A percentile compares a stretch with the other conserved stretches of the same genome.
phyloP scores from a whole-genome alignment of 371 early-diverging fungal species.

The Basidiobolus meristosporus region DNA sequence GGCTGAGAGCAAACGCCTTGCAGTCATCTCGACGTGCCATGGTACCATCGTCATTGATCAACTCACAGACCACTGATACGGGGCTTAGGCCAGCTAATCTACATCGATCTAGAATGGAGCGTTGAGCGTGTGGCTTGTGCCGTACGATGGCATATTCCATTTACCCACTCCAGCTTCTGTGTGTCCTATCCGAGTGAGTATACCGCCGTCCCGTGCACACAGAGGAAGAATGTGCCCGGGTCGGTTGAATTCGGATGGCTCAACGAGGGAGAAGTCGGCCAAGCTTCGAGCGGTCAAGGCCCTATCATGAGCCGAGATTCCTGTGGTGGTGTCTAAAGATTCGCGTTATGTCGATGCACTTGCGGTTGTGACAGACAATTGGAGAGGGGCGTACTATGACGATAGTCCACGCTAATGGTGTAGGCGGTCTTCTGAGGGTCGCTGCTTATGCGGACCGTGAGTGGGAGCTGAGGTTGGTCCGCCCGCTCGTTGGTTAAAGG shows the following conservation, averaged over 20 bases:
- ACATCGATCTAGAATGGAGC: slow-evolving; percentile 39
- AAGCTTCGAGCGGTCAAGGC: slow-evolving; percentile 58
- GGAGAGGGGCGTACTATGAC: slow-evolving; percentile 20
- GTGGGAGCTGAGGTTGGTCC: slow-evolving; percentile 63
- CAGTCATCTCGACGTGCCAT: slow-evolving; percentile 92
- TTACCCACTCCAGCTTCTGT: slow-evolving; percentile 73
- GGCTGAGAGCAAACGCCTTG: slow-evolving; percentile 55
- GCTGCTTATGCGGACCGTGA: slow-evolving; percentile 83
- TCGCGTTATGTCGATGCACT: no score
- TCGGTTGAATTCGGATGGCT: slow-evolving; percentile 56
- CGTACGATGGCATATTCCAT: background rate
- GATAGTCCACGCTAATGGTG: slow-evolving; percentile 75
- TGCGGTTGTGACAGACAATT: no score
- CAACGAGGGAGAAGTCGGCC: slow-evolving; percentile 38
- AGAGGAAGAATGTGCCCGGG: slow-evolving; percentile 93
- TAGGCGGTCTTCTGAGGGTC: slow-evolving; percentile 85
- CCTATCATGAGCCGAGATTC: slow-evolving; percentile 86
- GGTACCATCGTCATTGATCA: slow-evolving; percentile 79
- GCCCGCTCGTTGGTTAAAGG: slow-evolving; percentile 56
- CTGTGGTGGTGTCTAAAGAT: slow-evolving; percentile 57
- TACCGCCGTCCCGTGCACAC: slow-evolving; percentile 58
- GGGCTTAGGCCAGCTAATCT: slow-evolving; percentile 58
- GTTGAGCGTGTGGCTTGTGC: no score
- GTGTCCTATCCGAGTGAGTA: slow-evolving; percentile 72
- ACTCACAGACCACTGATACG: slow-evolving; percentile 81